These are phyloP conservation scores for Taphrina populina DNA, from an alignment of 1,139 yeast genomes.

Conservation along the genomic window DNA sequence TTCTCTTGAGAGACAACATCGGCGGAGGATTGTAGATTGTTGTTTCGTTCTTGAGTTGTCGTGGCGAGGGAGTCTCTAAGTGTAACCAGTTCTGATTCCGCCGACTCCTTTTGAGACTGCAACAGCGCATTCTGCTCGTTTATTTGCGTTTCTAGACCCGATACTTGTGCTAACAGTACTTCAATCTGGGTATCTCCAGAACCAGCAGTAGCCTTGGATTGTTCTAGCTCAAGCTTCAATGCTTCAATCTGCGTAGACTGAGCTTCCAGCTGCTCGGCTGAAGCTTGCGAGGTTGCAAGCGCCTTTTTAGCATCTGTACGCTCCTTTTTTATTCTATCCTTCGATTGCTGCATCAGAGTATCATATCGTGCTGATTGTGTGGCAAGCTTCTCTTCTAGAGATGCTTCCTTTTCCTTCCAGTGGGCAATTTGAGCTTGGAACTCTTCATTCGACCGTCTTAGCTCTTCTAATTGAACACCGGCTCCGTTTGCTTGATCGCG, in stretches of 20 bases:
- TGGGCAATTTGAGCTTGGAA: slow-evolving; percentile 9
- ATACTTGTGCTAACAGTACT: neutral
- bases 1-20: too few species aligned
- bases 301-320: slow-evolving; percentile 30
- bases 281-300: slow-evolving; percentile 2
- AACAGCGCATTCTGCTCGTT: neutral
- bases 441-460: neutral
- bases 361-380: slow-evolving; percentile 14
- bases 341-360: slow-evolving; percentile 27
- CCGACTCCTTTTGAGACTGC: neutral
- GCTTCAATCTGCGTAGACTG: slow-evolving; percentile 11
- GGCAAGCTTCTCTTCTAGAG: slow-evolving; percentile 6
- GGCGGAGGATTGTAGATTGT: too few species aligned
- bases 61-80: slow-evolving; percentile 34
- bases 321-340: slow-evolving; percentile 30
- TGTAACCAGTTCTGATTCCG: neutral
- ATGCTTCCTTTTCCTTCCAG: neutral
- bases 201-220: slow-evolving; percentile 7
- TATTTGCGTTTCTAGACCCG: neutral
- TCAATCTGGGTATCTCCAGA: neutral
- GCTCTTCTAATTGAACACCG: neutral
- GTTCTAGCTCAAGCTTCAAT: slow-evolving; percentile 8
- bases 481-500: slow-evolving; percentile 38
- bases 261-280: slow-evolving; percentile 1
- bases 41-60: slow-evolving; percentile 18